Percentiles rank a stretch among this genome's conserved stretches.
phyloP scores from a whole-genome alignment of 306 rosid genomes.

The apple (Malus domestica) region ASM211411v1 NC_041797.1:14601501-14602000 shows the following conservation, averaged over 20 bases:
- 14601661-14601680: not conserved
- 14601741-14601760: too few relatives aligned
- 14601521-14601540: conserved; percentile 66
- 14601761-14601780: too few relatives aligned
- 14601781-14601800: too few relatives aligned
- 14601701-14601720: too few relatives aligned
- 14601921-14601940: not conserved
- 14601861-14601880: not conserved
- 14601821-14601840: not conserved
- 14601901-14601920: not conserved
- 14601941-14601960: too few relatives aligned
- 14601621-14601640: conserved; percentile 84
- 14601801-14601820: not conserved
- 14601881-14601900: not conserved
- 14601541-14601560: conserved; percentile 60
- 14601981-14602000: not conserved
- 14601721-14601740: fast-evolving
- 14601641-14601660: conserved; percentile 66
- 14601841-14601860: not conserved
- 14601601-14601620: conserved; percentile 80
- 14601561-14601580: conserved; percentile 76
- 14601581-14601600: conserved; percentile 59
- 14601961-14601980: not conserved
- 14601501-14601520: conserved; percentile 72
- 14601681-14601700: too few relatives aligned